Evolutionary conservation across 1,284 basidiomycete species (phyloP).

Genomic region (Hymenochaete sp.): DNA sequence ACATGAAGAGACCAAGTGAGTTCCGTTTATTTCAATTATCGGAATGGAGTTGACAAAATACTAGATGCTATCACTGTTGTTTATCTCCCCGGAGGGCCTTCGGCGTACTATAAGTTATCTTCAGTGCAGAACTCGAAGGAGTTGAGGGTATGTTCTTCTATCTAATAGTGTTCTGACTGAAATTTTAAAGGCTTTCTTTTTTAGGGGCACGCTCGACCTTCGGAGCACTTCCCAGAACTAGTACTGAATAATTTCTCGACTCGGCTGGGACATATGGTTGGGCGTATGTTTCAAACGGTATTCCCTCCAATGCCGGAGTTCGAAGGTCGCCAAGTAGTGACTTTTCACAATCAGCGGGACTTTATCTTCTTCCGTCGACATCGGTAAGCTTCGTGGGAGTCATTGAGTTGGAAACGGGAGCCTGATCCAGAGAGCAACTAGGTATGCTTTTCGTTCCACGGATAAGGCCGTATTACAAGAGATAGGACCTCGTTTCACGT

Average conservation of each 20-base stretch:
- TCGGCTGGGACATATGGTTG: constrained; percentile 86
- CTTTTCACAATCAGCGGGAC: constrained; percentile 95
- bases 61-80: constrained; percentile 88
- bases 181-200: constrained; percentile 14
- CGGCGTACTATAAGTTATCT: constrained; percentile 93
- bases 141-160: constrained; percentile 59
- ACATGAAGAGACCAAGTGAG: constrained; percentile 86
- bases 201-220: constrained; percentile 87
- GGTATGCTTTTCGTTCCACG: constrained; percentile 86
- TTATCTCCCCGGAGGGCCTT: constrained; percentile 87
- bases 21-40: constrained; percentile 20
- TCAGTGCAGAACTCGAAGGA: constrained; percentile 81
- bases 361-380: constrained; percentile 97
- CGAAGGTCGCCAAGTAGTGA: constrained; percentile 95
- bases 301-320: constrained; percentile 96
- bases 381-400: constrained; percentile 40
- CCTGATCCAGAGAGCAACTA: constrained; percentile 25
- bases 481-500: constrained; percentile 95
- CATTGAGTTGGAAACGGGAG: constrained; percentile 6
- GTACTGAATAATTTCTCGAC: constrained; percentile 96
- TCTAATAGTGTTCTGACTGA: neutral
- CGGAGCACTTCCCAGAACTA: constrained; percentile 91
- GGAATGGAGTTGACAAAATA: constrained; percentile 13
- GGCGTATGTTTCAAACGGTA: constrained; percentile 89
- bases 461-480: constrained; percentile 94